phyloP scores from a whole-genome alignment of 2,329 filamentous ascomycete genomes.

The Aspergillus neotritici region DNA sequence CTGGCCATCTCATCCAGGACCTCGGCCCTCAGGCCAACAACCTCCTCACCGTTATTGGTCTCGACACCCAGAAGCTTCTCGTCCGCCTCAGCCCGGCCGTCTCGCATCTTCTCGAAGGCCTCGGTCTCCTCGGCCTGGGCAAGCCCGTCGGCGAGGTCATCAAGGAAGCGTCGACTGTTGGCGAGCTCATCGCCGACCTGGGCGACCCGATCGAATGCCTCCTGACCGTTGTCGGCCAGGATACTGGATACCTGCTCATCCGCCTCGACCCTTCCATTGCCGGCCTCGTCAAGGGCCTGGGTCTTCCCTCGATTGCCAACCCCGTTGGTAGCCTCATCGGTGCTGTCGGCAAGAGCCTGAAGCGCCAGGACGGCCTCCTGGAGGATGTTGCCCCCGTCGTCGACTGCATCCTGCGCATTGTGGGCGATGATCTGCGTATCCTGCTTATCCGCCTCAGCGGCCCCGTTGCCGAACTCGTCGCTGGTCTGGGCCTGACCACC shows the following conservation, averaged over 20 bases:
- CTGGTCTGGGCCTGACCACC: slow-evolving; percentile 11
- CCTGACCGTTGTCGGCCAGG: slow-evolving; percentile 17
- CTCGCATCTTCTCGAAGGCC: slow-evolving; percentile 22
- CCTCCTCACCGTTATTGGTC: too few species aligned
- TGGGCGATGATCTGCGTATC: slow-evolving; percentile 8
- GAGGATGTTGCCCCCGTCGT: slow-evolving; percentile 8
- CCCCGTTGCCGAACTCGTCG: slow-evolving; percentile 13
- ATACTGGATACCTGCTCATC: slow-evolving; percentile 7
- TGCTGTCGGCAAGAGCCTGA: slow-evolving; percentile 7
- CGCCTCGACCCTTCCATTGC: slow-evolving; percentile 7
- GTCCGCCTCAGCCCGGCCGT: slow-evolving; percentile 20
- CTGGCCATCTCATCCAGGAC: slow-evolving; percentile 27
- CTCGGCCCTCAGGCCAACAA: slow-evolving; percentile 12
- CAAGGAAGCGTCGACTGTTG: slow-evolving; percentile 19
- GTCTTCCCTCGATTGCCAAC: slow-evolving; percentile 8
- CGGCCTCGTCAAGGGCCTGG: slow-evolving; percentile 9
- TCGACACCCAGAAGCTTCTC: too few species aligned
- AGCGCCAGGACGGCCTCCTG: slow-evolving; percentile 8
- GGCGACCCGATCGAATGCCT: slow-evolving; percentile 16
- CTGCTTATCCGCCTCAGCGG: slow-evolving; percentile 19
- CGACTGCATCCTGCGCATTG: slow-evolving; percentile 8
- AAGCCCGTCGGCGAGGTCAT: slow-evolving; percentile 24
- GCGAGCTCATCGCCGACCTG: slow-evolving; percentile 23
- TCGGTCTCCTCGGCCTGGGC: slow-evolving; percentile 23
- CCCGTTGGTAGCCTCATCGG: slow-evolving; percentile 13